Evolutionary conservation across 768 basidiomycete species (phyloP), one percentile per base, ranked within the genome.

Genomic region (Tricholomella constricta): DNA sequence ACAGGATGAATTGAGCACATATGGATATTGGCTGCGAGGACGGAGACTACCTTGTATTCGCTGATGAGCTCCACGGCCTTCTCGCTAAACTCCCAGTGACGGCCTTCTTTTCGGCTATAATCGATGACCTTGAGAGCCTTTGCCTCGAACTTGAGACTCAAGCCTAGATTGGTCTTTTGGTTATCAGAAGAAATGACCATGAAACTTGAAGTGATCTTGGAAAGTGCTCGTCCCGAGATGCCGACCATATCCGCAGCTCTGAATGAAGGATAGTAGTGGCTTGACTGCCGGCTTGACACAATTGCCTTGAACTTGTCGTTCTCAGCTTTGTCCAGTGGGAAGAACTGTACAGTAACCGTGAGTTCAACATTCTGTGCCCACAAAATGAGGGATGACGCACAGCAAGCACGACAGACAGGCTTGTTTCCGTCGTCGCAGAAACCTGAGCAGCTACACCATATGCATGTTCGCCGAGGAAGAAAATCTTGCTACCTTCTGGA

Each of bases 401-500:
- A n/a, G 94, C 95, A 52, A 98, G 81, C 38, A 91, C 72, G 43
- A 98, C 89, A 9, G 92, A 87, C 11, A 98, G 71, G 1, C 83
- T 75, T 2, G 80, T 78, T 3, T 89, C 82, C 0, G 80, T 81
- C 0, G 93, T 91, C 0, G 72, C 79, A 34, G 84, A 79, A 10
- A 99, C 92, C 62, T 94, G 90, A 0, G 95, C 94, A 12, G 96
- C 93, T 2, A 91, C 87, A n/a, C 97, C 97, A 64, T 96, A 99
- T 0, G 91, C 93, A 65, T 93, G 87, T 63, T 91, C 88, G 14
- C 96, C 95, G 6, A 98, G 79, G 84, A 98, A 98, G 73, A 99
- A 97, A 25, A 98, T 90, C 65, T 88, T 91, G 67, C 85, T 89
- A 1, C 89, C 91, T 0, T 83, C 84, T 0, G 95, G 94, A 72